These are phyloP conservation scores for Didymellaceae sp. DNA, from an alignment of 2,329 filamentous ascomycete genomes.

Conservation along the genomic window DNA sequence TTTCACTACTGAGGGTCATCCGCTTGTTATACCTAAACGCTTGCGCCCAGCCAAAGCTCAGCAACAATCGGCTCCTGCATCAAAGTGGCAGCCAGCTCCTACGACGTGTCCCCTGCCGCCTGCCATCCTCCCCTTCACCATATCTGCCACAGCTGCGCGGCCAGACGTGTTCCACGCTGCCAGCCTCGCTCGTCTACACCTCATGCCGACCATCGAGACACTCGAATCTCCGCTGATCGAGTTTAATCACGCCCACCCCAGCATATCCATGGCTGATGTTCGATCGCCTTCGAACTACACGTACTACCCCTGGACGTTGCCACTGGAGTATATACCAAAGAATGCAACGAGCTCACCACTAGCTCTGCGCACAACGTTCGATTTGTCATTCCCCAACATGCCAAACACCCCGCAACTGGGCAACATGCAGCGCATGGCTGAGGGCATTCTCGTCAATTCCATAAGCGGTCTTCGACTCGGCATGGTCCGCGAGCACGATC, in stretches of 20 bases:
- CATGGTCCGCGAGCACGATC: slow-evolving; percentile 68
- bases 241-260: slow-evolving; percentile 61
- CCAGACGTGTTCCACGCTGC: slow-evolving; percentile 88
- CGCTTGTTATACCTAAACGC: slow-evolving; percentile 75
- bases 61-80: slow-evolving; percentile 1
- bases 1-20: slow-evolving; percentile 96
- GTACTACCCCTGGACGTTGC: slow-evolving; percentile 92
- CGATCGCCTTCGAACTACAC: slow-evolving; percentile 76
- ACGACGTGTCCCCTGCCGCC: slow-evolving; percentile 72
- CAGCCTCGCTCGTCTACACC: slow-evolving; percentile 79
- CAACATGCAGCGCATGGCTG: slow-evolving; percentile 62
- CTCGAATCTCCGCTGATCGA: slow-evolving; percentile 64
- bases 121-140: slow-evolving; percentile 66
- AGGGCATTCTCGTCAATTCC: slow-evolving; percentile 66
- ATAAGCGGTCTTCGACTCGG: slow-evolving; percentile 68
- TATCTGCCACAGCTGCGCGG: slow-evolving; percentile 81
- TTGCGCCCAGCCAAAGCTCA: slow-evolving; percentile 32
- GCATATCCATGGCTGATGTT: slow-evolving; percentile 61
- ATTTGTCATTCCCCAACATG: slow-evolving; percentile 68
- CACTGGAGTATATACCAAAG: slow-evolving; percentile 72
- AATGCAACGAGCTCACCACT: slow-evolving; percentile 81
- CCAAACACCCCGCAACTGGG: slow-evolving; percentile 57
- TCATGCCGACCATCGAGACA: slow-evolving; percentile 67
- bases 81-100: slow-evolving; percentile 33
- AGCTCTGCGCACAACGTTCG: slow-evolving; percentile 72